Evolutionary conservation across 805 yeast species (phyloP).

Genomic region (Saturnispora halmiae): DNA sequence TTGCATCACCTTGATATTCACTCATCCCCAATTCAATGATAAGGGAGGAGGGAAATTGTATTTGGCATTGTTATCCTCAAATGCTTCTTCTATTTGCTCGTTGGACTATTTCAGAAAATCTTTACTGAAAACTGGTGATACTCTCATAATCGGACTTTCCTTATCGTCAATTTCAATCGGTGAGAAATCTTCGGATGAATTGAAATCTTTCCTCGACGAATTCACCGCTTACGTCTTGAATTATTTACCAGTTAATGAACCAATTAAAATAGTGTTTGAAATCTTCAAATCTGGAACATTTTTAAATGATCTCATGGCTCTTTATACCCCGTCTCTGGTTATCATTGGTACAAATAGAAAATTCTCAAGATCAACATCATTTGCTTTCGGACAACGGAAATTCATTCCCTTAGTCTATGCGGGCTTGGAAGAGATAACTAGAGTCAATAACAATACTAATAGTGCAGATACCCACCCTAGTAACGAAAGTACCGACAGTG

Average conservation of each 20-base stretch:
- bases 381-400: constrained; percentile 19
- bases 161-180: constrained; percentile 15
- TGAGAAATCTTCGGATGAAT: constrained; percentile 15
- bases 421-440: constrained; percentile 13
- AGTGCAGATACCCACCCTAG: too few relatives aligned
- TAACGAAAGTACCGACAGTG: not conserved
- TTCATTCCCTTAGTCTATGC: constrained; percentile 24
- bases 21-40: constrained; percentile 31
- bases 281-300: constrained; percentile 41
- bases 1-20: constrained; percentile 34
- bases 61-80: constrained; percentile 52
- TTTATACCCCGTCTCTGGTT: constrained; percentile 52
- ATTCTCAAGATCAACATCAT: constrained; percentile 23
- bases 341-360: constrained; percentile 30
- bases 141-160: constrained; percentile 40
- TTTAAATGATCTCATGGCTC: constrained; percentile 43
- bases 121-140: constrained; percentile 53
- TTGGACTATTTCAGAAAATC: constrained; percentile 53
- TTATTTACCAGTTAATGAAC: constrained; percentile 20
- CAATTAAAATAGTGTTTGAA: constrained; percentile 46
- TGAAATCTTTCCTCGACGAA: constrained; percentile 20
- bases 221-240: constrained; percentile 35
- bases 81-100: constrained; percentile 66
- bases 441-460: too few relatives aligned
- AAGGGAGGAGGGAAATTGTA: constrained; percentile 19